Evolutionary conservation across 805 yeast species (phyloP).

Genomic region (Blastobotrys peoriensis): DNA sequence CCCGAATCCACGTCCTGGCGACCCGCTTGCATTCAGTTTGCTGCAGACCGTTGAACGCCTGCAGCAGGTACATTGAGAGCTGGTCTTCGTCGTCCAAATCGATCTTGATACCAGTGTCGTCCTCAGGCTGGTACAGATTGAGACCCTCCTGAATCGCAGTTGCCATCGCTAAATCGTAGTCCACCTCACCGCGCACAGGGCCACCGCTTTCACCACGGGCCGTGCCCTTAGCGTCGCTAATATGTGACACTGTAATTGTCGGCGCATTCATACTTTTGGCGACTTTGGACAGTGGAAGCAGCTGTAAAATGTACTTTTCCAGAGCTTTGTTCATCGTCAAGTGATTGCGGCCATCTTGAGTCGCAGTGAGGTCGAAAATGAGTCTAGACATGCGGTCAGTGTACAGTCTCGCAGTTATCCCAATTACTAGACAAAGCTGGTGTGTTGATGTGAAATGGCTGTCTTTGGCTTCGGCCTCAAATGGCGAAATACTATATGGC

Average conservation of each 20-base stretch:
- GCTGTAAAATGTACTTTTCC: not conserved
- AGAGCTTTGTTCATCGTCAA: not conserved
- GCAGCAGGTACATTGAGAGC: constrained; percentile 24
- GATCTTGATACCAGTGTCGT: not conserved
- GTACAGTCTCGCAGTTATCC: no score
- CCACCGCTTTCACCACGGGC: not conserved
- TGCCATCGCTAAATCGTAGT: no score
- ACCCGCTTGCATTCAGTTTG: constrained; percentile 55
- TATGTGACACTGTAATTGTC: not conserved
- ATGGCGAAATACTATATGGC: no score
- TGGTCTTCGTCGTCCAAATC: constrained; percentile 2
- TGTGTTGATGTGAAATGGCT: no score
- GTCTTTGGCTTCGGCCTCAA: no score
- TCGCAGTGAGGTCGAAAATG: not conserved
- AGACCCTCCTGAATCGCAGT: not conserved
- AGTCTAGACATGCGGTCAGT: no score
- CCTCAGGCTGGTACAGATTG: not conserved
- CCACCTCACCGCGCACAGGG: no score
- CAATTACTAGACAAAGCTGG: no score
- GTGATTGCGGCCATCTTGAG: not conserved
- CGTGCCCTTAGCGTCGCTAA: no score
- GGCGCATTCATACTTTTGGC: not conserved
- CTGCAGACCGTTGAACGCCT: constrained; percentile 36
- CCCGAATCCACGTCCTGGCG: constrained; percentile 63
- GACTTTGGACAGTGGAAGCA: not conserved